Evolutionary conservation across 306 rosid species (phyloP), one percentile per base, ranked within the genome.

Genomic region (Lupinus albus): DNA sequence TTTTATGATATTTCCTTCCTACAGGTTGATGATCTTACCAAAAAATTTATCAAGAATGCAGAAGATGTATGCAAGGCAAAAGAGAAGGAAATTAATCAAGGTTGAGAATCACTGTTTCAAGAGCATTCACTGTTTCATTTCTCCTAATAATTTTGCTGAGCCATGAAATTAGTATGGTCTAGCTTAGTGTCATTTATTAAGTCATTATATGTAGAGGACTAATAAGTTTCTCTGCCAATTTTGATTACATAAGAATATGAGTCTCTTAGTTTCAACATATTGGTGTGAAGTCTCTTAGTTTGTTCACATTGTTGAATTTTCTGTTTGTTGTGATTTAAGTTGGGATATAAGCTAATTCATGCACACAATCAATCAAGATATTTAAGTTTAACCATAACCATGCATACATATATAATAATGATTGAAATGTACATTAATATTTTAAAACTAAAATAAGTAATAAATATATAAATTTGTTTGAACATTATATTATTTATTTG

Each of bases 11-110:
- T 41, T 56, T 72, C 17, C 64, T 49, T 28, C 70, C 44, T 42
- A 11, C 80, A 93, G 96, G 84, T 90, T 73, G 99, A 90, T 35
- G 99, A 93, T 46, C 50, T 88, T 79, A 93, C 99, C 28, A 90
- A 93, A 76, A 88, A 85, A 70, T 82, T 74, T 81, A 80, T 88
- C 59, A 88, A 90, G 90, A 75, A 69, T 8, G 96, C 96, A 0
- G 99, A 90, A 83, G 99, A 93, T 51, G 5, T 67, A 57, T 85
- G 91, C 84, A 90, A 93, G 82, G 89, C 81, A 18, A 93, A 88
- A 81, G 97, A 90, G 82, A 89, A 88, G 70, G 97, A 90, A 82
- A 85, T 86, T 68, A 78, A 68, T 72, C 84, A 81, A 70, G 86
- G 92, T 70, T 87, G 77, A 80, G 77, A 80, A n/a, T 28, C 55